Conservation (phyloP, 768 basidiomycete genomes). For the Kwoniella shandongensis region DNA sequence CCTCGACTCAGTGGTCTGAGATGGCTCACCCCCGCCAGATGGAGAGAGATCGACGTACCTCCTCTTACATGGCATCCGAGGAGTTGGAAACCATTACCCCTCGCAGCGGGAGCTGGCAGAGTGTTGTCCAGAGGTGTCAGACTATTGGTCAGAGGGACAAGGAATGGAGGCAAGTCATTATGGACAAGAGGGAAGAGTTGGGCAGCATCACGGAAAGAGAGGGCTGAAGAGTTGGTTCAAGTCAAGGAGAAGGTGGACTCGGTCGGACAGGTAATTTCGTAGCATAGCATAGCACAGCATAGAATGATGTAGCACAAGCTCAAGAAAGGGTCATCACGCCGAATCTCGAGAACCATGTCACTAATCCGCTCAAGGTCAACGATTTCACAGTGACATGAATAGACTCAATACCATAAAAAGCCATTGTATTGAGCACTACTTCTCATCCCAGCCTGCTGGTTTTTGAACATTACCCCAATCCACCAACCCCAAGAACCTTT, state of each 20-base stretch:
- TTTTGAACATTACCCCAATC: constrained; percentile 33
- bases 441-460: constrained; percentile 33
- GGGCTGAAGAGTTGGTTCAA: not conserved
- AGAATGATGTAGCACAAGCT: too few species aligned
- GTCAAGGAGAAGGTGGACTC: too few species aligned
- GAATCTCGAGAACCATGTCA: too few species aligned
- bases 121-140: not conserved
- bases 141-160: not conserved
- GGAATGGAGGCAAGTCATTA: constrained; percentile 9
- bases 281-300: too few species aligned
- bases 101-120: constrained; percentile 8
- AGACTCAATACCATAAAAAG: too few species aligned
- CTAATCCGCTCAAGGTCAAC: too few species aligned
- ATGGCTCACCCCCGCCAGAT: constrained; percentile 15
- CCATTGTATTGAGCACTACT: too few species aligned
- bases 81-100: constrained; percentile 20
- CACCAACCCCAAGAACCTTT: constrained; percentile 29
- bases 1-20: not conserved
- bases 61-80: constrained; percentile 18
- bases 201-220: not conserved
- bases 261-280: too few species aligned
- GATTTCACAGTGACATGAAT: too few species aligned
- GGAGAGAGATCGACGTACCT: constrained; percentile 19
- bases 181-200: constrained; percentile 16
- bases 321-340: too few species aligned